Percentiles rank a stretch among this genome's conserved stretches.
These are phyloP conservation scores for Lineolata rhizophorae DNA, from an alignment of 495 filamentous ascomycete genomes.

Conservation along the genomic window DNA sequence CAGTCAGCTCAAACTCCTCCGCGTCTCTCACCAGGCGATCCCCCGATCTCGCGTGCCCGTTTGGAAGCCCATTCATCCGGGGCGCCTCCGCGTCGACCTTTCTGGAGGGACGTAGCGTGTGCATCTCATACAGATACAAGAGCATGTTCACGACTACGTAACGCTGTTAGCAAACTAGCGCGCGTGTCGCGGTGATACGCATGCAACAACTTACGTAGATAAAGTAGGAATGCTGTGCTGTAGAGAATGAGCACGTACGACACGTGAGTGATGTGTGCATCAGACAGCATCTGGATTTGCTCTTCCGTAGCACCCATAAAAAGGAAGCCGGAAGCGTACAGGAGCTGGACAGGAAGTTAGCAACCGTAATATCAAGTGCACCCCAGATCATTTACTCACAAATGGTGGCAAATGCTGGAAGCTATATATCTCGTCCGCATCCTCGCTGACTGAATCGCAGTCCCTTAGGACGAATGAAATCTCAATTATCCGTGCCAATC, in stretches of 20 bases:
- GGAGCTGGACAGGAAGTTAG: constrained; percentile 29
- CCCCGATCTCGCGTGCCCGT: constrained; percentile 36
- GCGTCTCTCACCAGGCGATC: constrained; percentile 43
- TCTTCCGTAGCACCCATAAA: constrained; percentile 97
- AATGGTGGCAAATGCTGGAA: constrained; percentile 88
- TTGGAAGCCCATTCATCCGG: constrained; percentile 14
- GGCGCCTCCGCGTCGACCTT: constrained; percentile 8
- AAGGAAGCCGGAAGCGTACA: constrained; percentile 84
- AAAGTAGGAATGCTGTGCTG: constrained; percentile 73
- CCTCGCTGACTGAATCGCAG: constrained; percentile 29
- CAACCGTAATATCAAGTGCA: constrained; percentile 3
- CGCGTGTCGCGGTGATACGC: background rate
- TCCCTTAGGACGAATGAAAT: constrained; percentile 73
- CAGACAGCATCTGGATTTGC: constrained; percentile 59
- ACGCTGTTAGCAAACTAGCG: background rate
- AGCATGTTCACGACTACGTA: constrained; percentile 51
- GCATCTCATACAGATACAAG: constrained; percentile 55
- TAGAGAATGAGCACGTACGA: constrained; percentile 81
- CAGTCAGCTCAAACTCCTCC: constrained; percentile 78
- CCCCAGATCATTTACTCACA: constrained; percentile 42
- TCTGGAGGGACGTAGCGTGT: constrained; percentile 15
- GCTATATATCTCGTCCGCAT: constrained; percentile 49
- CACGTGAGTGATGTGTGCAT: constrained; percentile 62
- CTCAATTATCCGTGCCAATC: constrained; percentile 67
- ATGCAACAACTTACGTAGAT: constrained; percentile 40